phyloP scores from a whole-genome alignment of 371 early-diverging fungal species.

The Choanephora cucurbitarum region DNA sequence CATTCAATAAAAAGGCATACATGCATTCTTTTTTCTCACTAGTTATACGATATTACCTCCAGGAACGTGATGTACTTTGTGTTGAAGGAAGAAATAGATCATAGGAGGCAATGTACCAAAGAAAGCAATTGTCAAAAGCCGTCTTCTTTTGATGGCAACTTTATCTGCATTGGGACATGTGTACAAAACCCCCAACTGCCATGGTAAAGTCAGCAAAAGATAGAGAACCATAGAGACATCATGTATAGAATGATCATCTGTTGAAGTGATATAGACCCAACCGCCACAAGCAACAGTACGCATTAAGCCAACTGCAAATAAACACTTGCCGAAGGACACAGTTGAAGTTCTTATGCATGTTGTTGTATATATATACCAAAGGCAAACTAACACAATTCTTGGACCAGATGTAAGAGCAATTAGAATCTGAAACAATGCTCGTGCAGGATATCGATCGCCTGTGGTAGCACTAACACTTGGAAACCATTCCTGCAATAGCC shows the following conservation, averaged over 20 bases:
- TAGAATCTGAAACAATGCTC: constrained; percentile 76
- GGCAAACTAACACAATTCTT: constrained; percentile 63
- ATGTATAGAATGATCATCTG: constrained; percentile 77
- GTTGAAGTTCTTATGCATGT: constrained; percentile 36
- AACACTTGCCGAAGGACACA: constrained; percentile 49
- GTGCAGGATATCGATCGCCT: constrained; percentile 81
- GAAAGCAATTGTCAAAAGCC: constrained; percentile 49
- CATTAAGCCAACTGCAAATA: constrained; percentile 63
- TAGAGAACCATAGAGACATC: constrained; percentile 80
- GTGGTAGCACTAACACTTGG: constrained; percentile 82
- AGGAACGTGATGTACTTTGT: constrained; percentile 72
- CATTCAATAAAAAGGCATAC: too few species aligned
- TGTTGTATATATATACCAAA: constrained; percentile 61
- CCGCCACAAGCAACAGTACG: constrained; percentile 76
- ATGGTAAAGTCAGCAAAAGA: constrained; percentile 72
- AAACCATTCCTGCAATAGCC: constrained; percentile 68
- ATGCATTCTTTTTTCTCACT: neutral
- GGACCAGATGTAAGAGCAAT: constrained; percentile 74
- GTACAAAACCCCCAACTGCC: constrained; percentile 64
- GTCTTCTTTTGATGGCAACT: constrained; percentile 33
- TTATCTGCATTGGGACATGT: constrained; percentile 25
- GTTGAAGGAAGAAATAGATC: constrained; percentile 74
- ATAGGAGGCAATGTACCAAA: constrained; percentile 72
- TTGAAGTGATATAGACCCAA: constrained; percentile 80
- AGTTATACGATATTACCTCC: constrained; percentile 64